These are phyloP conservation scores for Decorospora gaudefroyi DNA, from an alignment of 2,329 filamentous ascomycete species.

Conservation along the genomic window DNA sequence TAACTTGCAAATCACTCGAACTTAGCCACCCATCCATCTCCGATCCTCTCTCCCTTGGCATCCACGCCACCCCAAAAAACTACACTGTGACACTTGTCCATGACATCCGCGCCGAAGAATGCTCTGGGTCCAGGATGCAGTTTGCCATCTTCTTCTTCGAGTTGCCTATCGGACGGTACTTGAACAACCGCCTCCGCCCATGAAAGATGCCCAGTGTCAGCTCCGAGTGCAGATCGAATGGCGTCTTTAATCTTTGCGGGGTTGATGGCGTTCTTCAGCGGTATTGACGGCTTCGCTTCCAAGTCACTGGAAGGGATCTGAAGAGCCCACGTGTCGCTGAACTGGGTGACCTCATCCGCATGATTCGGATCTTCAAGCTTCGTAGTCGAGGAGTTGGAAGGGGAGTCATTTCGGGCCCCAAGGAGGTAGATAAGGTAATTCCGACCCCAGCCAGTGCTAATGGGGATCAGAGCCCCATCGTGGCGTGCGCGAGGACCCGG, in stretches of 20 bases:
- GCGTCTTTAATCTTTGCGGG: constrained; percentile 53
- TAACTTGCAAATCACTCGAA: constrained; percentile 31
- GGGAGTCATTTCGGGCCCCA: constrained; percentile 31
- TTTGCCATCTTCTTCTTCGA: constrained; percentile 48
- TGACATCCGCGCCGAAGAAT: constrained; percentile 49
- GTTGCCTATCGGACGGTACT: constrained; percentile 37
- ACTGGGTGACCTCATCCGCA: constrained; percentile 31
- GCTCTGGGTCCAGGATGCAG: constrained; percentile 52
- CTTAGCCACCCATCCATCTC: constrained; percentile 53
- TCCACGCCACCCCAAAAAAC: constrained; percentile 53
- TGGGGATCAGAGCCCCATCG: constrained; percentile 47
- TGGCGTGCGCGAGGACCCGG: constrained; percentile 50
- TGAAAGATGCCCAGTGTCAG: constrained; percentile 47
- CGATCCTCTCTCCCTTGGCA: constrained; percentile 50
- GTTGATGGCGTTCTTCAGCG: constrained; percentile 42
- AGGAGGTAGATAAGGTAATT: constrained; percentile 53
- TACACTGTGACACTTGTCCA: constrained; percentile 44
- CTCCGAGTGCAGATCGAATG: constrained; percentile 49
- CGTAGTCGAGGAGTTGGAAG: not conserved
- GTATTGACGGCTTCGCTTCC: constrained; percentile 27
- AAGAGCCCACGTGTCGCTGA: constrained; percentile 53
- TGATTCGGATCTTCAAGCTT: constrained; percentile 13
- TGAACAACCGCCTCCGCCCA: constrained; percentile 52
- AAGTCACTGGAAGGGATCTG: constrained; percentile 49
- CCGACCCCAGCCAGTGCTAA: constrained; percentile 52